Conservation (phyloP, 2,329 filamentous ascomycete genomes). For the Ophiocordyceps unilateralis region DNA sequence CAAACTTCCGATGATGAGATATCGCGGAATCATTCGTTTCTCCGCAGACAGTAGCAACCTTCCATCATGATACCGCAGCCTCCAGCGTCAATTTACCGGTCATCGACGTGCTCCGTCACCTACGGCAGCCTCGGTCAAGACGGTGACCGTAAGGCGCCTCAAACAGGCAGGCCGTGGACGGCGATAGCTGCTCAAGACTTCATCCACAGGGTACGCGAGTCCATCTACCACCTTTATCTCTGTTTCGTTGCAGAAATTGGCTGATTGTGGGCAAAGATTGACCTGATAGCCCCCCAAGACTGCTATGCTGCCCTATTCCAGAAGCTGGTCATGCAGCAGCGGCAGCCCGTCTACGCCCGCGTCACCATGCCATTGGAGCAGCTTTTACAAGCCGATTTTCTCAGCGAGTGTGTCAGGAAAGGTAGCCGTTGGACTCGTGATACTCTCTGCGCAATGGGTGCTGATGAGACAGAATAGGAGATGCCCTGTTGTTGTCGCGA, state of each 20-base stretch:
- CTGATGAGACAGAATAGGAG: slow-evolving; percentile 30
- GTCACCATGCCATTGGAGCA: slow-evolving; percentile 58
- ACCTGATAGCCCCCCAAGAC: slow-evolving; percentile 56
- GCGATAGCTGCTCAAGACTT: slow-evolving; percentile 48
- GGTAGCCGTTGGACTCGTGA: slow-evolving; percentile 26
- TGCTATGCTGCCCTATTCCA: slow-evolving; percentile 34
- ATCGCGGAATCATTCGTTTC: neutral
- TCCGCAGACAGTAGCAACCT: neutral
- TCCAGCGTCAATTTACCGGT: slow-evolving; percentile 29
- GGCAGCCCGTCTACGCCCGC: slow-evolving; percentile 38
- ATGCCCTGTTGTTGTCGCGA: slow-evolving; percentile 70
- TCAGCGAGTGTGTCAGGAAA: slow-evolving; percentile 68
- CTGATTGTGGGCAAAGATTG: slow-evolving; percentile 26
- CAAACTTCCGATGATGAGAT: neutral
- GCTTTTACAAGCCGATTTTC: slow-evolving; percentile 58
- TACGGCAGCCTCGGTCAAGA: slow-evolving; percentile 52
- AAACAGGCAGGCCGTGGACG: slow-evolving; percentile 61
- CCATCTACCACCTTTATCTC: too few species aligned
- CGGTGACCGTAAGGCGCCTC: slow-evolving; percentile 51
- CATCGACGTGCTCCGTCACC: slow-evolving; percentile 57
- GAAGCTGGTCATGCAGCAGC: slow-evolving; percentile 24
- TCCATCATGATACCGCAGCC: slow-evolving; percentile 27
- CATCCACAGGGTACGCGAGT: slow-evolving; percentile 45
- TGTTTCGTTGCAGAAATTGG: neutral
- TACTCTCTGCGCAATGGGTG: neutral